Evolutionary conservation across 352 stramenopile genomes (phyloP), one percentile per base, ranked within the genome.

Genomic region (Globisporangium nagaii): DNA sequence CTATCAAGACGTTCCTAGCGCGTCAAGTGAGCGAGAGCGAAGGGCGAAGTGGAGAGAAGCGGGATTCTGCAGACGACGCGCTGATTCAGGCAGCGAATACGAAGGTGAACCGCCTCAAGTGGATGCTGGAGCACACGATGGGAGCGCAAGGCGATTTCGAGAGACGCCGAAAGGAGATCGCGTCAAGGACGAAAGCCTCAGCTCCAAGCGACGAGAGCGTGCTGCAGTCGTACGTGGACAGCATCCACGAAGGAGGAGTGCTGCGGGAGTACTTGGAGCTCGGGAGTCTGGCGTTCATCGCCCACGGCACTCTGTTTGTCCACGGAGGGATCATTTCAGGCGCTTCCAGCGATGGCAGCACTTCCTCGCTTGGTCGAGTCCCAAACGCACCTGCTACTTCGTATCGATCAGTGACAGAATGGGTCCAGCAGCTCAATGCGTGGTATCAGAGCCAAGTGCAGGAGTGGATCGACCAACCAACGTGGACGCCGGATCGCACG

Each of bases 101-200:
- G 9, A 88, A 87, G 58, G 70, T 73, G 31, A 93, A 96, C 56
- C 80, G 87, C 0, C 68, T 97, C 31, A 71, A 85, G 53, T 97
- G 86, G 72, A 96, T 97, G 78, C 67, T 97, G 22, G 69, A 92
- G 17, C 76, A 96, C 45, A 98, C 90, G 0, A 91, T 98, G 79
- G 92, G 90, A 2, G 90, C 87, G 27, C 77, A 90, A 17, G 74
- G 84, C 15, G 93, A 96, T 31, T 97, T 97, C 72, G 86, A 96
- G 53, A 82, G 84, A 54, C 81, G 92, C 13, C 75, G 87, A 1
- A 39, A 66, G 15, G 92, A 98, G 66, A 65, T 98, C 10, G 53
- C 45, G 10, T n/a, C 17, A 36, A 58, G 5, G 35, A 35, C 40
- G 35, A 4, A 28, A 50, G 30, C 15, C 59, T 41, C 15, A 0